Evolutionary conservation across 2,329 filamentous ascomycete genomes (phyloP).

Genomic region (Scortechinia acanthostroma): DNA sequence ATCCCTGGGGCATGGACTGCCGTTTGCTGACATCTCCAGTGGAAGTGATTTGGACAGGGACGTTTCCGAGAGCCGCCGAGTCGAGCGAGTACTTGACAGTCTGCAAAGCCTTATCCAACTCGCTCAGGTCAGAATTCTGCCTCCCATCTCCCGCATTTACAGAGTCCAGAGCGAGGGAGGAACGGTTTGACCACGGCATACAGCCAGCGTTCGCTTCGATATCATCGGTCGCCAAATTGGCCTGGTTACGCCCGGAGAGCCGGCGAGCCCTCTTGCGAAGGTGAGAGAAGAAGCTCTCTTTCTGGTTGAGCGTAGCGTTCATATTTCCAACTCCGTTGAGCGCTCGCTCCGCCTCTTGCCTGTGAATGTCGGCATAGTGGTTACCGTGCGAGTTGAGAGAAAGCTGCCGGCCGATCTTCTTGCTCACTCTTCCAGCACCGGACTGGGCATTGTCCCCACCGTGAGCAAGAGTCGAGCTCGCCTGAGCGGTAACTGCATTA

Average conservation of each 20-base stretch:
- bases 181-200: constrained; percentile 81
- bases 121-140: constrained; percentile 44
- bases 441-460: constrained; percentile 39
- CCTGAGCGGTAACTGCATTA: constrained; percentile 84
- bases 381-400: constrained; percentile 81
- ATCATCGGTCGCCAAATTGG: constrained; percentile 77
- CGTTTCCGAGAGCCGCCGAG: constrained; percentile 27
- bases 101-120: constrained; percentile 45
- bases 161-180: constrained; percentile 71
- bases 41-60: constrained; percentile 39
- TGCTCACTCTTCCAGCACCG: constrained; percentile 67
- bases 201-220: constrained; percentile 89
- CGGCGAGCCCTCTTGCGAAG: constrained; percentile 85
- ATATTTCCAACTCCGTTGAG: constrained; percentile 75
- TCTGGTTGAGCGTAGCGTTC: constrained; percentile 71
- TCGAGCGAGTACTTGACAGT: constrained; percentile 43
- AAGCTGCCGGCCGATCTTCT: constrained; percentile 91
- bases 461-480: constrained; percentile 31
- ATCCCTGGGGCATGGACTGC: constrained; percentile 56
- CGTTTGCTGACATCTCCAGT: constrained; percentile 51
- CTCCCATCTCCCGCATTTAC: constrained; percentile 19
- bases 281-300: constrained; percentile 97
- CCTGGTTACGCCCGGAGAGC: constrained; percentile 84
- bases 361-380: constrained; percentile 82
- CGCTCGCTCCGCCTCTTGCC: constrained; percentile 84